These are phyloP conservation scores for Malbranchea zuffiana DNA, from an alignment of 2,329 filamentous ascomycete species.

Conservation along the genomic window DNA sequence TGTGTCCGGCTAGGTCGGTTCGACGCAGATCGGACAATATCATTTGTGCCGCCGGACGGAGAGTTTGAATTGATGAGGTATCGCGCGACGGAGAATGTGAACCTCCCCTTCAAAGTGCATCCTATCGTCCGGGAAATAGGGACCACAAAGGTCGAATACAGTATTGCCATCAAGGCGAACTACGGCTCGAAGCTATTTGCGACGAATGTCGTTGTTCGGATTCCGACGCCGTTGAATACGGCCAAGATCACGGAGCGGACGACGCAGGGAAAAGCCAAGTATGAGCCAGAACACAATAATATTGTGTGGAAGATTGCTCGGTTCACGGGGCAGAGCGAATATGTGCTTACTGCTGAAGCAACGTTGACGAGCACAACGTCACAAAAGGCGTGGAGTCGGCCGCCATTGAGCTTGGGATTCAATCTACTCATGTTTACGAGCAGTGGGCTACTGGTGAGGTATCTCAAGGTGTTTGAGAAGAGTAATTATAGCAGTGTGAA, in stretches of 20 bases:
- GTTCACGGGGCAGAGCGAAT: constrained; percentile 98
- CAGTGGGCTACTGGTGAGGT: constrained; percentile 79
- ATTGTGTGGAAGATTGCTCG: constrained; percentile 98
- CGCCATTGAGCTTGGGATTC: constrained; percentile 84
- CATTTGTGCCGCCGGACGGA: constrained; percentile 90
- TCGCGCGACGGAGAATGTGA: constrained; percentile 95
- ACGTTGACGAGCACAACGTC: constrained; percentile 94
- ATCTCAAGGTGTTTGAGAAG: constrained; percentile 98
- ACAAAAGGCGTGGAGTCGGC: constrained; percentile 91
- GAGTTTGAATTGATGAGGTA: constrained; percentile 99
- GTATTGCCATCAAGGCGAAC: constrained; percentile 93
- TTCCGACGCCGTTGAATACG: constrained; percentile 93
- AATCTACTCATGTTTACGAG: constrained; percentile 97
- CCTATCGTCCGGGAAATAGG: constrained; percentile 97
- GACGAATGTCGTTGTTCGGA: constrained; percentile 87
- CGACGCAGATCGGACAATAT: constrained; percentile 91
- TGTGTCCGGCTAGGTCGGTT: constrained; percentile 97
- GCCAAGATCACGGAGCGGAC: constrained; percentile 86
- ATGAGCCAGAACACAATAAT: constrained; percentile 94
- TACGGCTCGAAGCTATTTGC: constrained; percentile 94
- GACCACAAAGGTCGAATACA: constrained; percentile 96
- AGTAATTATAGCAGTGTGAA: constrained; percentile 98
- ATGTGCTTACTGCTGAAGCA: constrained; percentile 86
- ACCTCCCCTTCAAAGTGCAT: constrained; percentile 96
- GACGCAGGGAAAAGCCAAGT: constrained; percentile 93